phyloP scores from a whole-genome alignment of 768 basidiomycete species.

The Lentinula lateritia region DNA sequence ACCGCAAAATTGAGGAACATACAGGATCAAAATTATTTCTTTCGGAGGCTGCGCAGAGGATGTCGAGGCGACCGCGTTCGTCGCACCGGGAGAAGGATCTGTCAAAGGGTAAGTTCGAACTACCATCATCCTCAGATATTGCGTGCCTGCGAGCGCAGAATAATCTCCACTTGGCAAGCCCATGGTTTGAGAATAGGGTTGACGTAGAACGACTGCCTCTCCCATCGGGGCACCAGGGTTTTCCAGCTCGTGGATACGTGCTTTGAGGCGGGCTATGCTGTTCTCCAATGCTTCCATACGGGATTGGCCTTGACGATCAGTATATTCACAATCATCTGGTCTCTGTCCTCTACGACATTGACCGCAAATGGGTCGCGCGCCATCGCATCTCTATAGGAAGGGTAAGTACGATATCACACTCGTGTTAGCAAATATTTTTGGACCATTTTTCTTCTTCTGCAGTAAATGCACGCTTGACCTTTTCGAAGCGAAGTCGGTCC shows the following conservation, averaged over 20 bases:
- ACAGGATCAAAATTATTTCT: conserved; percentile 26
- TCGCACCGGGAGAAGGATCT: not conserved
- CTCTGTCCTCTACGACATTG: conserved; percentile 43
- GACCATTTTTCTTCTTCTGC: conserved; percentile 12
- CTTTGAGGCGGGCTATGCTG: conserved; percentile 39
- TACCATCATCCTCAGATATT: not conserved
- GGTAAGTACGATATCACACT: not conserved
- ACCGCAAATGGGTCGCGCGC: conserved; percentile 43
- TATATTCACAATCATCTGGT: conserved; percentile 58
- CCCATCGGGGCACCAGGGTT: conserved; percentile 23
- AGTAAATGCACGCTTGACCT: conserved; percentile 12
- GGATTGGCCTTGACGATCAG: conserved; percentile 38
- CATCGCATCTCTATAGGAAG: conserved; percentile 25
- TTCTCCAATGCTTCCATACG: conserved; percentile 46
- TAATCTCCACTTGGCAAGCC: not conserved
- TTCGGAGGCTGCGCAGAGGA: conserved; percentile 23
- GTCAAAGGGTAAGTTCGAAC: not conserved
- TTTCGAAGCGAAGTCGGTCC: conserved; percentile 1
- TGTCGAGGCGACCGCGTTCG: not conserved
- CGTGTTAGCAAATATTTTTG: not conserved
- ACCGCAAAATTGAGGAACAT: conserved; percentile 9
- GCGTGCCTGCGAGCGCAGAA: not conserved
- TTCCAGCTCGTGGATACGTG: conserved; percentile 42
- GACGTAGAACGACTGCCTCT: conserved; percentile 23
- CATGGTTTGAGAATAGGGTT: conserved; percentile 25